Base-by-base conservation (phyloP, 2,329 filamentous ascomycete genomes). In the Claviceps arundinis region DNA sequence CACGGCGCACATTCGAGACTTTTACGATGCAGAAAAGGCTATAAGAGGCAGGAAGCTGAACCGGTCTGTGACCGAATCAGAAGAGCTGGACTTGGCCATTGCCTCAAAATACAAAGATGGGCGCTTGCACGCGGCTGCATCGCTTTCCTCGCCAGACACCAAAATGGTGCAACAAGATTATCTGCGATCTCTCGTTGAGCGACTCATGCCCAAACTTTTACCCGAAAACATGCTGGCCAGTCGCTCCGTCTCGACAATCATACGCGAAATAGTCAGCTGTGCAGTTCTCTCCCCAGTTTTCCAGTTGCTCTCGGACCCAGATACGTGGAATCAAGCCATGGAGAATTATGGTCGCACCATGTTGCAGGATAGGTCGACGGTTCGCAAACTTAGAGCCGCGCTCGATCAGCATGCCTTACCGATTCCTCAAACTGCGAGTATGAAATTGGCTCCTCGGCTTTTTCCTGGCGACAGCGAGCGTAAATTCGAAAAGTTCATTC, bases 251-350 rank as follows among this genome's bases (percentile, higher is more conserved):
- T 81, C 80, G 37, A 85, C 84, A 38, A 73, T 98, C 51, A 78
- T 96, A 54, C 83, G 87, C 59, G 94, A 98, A 70, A 84, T 98
- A 55, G 81, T 96, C n/a, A 77, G 89, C 22, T 96, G 93, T 66
- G 88, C 89, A n/a, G 84, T 98, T 41, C 72, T 98, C 40, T 83
- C 82, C 43, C 93, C 93, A 0, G 72, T 94, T 22, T 76, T 96
- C 63, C 82, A 85, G 60, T 73, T 89, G 56, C 72, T 98, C 17
- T 81, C 87, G 5, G 91, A 98, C 59, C 90, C 94, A 1, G 94
- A 98, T 70, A 95, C 86, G 8, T 98, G 91, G 91, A 97, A 98
- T 62, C 90, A 96, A 66, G 69, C 95, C 54, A 89, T 97, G 76
- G 91, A 97, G 67, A 90, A 84, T 52, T 89, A 84, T 67, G 86